phyloP scores from a whole-genome alignment of 129 eudicot genomes.

The Tagetes patula region DNA sequence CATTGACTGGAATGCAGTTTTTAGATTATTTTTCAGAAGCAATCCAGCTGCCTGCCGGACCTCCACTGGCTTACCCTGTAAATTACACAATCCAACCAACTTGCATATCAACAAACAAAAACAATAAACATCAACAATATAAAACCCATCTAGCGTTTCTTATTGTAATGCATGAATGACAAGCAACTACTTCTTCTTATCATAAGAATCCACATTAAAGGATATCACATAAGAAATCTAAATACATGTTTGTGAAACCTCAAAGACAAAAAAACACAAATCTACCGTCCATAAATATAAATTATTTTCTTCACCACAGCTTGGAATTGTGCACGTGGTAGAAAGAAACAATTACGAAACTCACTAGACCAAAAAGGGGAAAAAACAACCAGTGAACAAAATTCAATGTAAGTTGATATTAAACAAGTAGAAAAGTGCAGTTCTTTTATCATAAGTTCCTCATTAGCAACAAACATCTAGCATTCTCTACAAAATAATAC shows the following conservation, averaged over 20 bases:
- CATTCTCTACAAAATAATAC: background rate
- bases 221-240: background rate
- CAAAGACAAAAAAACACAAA: background rate
- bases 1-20: conserved; percentile 62
- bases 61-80: conserved; percentile 82
- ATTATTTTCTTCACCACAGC: background rate
- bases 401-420: background rate
- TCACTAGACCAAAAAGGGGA: background rate
- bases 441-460: background rate
- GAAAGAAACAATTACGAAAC: background rate
- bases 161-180: background rate
- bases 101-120: conserved; percentile 26
- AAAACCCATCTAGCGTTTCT: background rate
- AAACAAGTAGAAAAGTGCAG: background rate
- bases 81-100: conserved; percentile 26
- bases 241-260: background rate
- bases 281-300: conserved; percentile 6
- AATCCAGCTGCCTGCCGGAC: conserved; percentile 98
- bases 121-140: conserved; percentile 17
- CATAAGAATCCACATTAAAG: background rate
- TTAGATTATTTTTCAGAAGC: conserved; percentile 83
- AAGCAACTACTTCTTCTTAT: conserved; percentile 9
- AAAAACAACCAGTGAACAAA: background rate
- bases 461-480: conserved; percentile 14
- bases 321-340: background rate